Conservation (phyloP, 768 basidiomycete genomes). For the Rhodotorula sphaerocarpa region DNA sequence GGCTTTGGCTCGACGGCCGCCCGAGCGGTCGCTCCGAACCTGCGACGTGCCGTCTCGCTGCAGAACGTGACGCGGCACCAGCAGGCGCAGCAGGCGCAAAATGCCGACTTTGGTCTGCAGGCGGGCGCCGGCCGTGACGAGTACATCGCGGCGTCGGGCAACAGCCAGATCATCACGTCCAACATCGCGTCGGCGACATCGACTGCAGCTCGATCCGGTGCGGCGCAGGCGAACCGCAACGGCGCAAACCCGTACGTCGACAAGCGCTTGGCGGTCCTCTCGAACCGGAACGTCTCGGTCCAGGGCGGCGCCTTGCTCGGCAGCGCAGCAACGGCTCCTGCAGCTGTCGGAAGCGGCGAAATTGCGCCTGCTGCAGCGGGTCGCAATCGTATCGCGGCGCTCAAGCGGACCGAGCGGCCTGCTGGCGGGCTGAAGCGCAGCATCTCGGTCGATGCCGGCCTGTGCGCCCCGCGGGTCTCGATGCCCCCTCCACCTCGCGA, state of each 20-base stretch:
- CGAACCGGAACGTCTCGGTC: conserved; percentile 34
- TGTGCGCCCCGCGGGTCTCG: conserved; percentile 33
- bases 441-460: conserved; percentile 38
- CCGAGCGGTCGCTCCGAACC: conserved; percentile 17
- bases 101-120: background rate
- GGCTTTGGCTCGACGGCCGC: background rate
- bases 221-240: conserved; percentile 13
- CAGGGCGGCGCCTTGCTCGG: conserved; percentile 5
- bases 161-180: conserved; percentile 86
- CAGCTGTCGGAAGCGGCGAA: background rate
- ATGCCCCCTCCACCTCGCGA: conserved; percentile 44
- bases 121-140: conserved; percentile 17
- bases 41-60: conserved; percentile 42
- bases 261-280: conserved; percentile 38
- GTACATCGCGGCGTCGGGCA: conserved; percentile 90
- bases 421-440: conserved; percentile 16
- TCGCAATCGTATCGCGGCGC: background rate
- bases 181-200: conserved; percentile 62
- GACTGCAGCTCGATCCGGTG: conserved; percentile 27
- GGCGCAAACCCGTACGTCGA: conserved; percentile 31
- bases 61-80: conserved; percentile 36
- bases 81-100: background rate
- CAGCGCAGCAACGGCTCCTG: background rate
- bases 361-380: conserved; percentile 40
- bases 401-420: conserved; percentile 45